Conservation (phyloP, 345 rosid genomes). For the Turnera subulata region DNA sequence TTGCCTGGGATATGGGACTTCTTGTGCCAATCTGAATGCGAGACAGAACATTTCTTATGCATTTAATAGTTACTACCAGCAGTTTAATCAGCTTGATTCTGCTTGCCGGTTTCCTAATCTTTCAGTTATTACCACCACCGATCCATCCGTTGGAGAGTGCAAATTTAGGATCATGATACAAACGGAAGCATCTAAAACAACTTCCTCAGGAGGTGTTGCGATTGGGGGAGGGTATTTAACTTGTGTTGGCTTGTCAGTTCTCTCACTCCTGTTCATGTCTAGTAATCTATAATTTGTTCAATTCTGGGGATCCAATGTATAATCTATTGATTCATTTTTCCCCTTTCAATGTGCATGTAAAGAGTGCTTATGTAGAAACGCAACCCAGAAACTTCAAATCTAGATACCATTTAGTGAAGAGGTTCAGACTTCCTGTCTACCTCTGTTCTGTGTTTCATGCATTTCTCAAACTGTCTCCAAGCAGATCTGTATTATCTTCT, state of each 20-base stretch:
- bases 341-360: background rate
- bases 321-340: conserved; percentile 22
- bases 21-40: conserved; percentile 43
- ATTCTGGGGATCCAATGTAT: too few relatives aligned
- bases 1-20: conserved; percentile 51
- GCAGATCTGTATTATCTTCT: too few relatives aligned
- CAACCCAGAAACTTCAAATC: too few relatives aligned
- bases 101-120: conserved; percentile 35
- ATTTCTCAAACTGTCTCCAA: too few relatives aligned
- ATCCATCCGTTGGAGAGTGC: conserved; percentile 56
- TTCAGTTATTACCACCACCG: conserved; percentile 28
- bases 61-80: conserved; percentile 62
- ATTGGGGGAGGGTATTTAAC: conserved; percentile 4
- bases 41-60: conserved; percentile 60
- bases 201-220: conserved; percentile 5
- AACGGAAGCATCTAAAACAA: background rate
- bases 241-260: conserved; percentile 6
- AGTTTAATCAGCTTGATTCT: conserved; percentile 43
- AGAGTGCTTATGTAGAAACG: background rate
- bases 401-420: too few relatives aligned
- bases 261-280: conserved; percentile 22
- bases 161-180: conserved; percentile 54
- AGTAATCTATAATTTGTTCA: conserved; percentile 27
- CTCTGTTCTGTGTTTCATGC: too few relatives aligned
- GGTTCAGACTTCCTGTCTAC: too few relatives aligned